Conservation (phyloP, 345 rosid genomes). For the Atalantia buxifolia region DNA sequence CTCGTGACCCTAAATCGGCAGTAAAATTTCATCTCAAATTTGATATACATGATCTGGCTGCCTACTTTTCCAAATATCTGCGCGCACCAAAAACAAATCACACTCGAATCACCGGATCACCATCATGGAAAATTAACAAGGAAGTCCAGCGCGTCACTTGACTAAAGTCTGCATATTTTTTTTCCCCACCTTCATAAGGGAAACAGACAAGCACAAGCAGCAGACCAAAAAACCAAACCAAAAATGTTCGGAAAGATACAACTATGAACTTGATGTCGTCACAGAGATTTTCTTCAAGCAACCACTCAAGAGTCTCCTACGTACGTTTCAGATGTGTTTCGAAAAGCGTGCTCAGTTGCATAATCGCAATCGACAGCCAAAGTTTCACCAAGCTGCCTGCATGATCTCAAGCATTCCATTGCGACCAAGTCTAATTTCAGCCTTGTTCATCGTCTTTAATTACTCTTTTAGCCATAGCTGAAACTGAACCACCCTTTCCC, state of each 20-base stretch:
- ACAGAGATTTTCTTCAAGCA: background rate
- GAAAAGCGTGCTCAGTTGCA: background rate
- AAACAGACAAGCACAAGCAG: too few relatives aligned
- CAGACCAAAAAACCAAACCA: background rate
- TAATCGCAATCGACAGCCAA: constrained; percentile 1
- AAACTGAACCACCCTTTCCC: constrained; percentile 24
- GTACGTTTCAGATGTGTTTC: background rate
- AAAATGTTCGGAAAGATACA: background rate
- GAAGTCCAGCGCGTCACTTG: too few relatives aligned
- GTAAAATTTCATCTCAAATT: too few relatives aligned
- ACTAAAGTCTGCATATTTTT: too few relatives aligned
- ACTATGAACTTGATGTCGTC: background rate
- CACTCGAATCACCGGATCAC: too few relatives aligned
- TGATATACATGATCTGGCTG: too few relatives aligned
- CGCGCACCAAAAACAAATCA: too few relatives aligned
- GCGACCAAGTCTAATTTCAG: constrained; percentile 15
- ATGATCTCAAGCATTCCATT: constrained; percentile 22
- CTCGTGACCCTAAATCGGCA: too few relatives aligned
- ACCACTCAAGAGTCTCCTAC: background rate
- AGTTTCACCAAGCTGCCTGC: constrained; percentile 15
- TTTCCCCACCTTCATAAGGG: too few relatives aligned
- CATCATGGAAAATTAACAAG: too few relatives aligned
- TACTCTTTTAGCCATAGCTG: constrained; percentile 21
- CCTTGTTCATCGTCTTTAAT: constrained; percentile 20
- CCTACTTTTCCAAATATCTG: too few relatives aligned